Percentiles rank a stretch among this genome's conserved stretches.
phyloP scores from a whole-genome alignment of 345 rosid genomes.

The Corymbia maculata region DNA sequence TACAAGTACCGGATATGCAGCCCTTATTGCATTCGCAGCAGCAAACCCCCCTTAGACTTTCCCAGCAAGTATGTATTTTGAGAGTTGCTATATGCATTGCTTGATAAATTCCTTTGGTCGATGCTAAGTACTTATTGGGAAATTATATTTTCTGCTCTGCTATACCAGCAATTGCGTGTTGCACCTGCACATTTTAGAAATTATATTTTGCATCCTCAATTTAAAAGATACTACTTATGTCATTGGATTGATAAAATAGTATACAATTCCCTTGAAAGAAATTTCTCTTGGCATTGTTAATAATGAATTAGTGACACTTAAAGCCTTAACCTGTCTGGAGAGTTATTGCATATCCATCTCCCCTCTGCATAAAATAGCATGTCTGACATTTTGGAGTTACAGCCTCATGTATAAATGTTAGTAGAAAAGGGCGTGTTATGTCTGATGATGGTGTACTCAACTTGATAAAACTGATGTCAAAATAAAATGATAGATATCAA shows the following conservation, averaged over 20 bases:
- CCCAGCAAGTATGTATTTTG: conserved; percentile 58
- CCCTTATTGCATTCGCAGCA: conserved; percentile 55
- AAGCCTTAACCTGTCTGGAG: neutral
- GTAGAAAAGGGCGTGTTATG: neutral
- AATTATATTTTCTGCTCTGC: neutral
- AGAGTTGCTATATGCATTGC: neutral
- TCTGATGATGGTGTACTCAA: neutral
- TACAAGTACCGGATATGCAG: conserved; percentile 55
- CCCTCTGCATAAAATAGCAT: neutral
- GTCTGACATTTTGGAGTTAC: neutral
- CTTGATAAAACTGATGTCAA: neutral
- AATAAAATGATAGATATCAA: neutral
- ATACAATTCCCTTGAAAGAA: neutral
- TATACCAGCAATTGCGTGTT: neutral
- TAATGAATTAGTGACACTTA: neutral
- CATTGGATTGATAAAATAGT: neutral
- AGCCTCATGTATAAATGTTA: neutral
- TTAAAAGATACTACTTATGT: neutral
- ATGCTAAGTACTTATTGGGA: neutral
- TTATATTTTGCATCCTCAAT: neutral
- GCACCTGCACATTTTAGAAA: neutral
- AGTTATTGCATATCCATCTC: neutral
- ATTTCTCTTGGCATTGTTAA: neutral
- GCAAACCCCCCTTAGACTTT: conserved; percentile 45
- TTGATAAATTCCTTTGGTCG: neutral